Evolutionary conservation across 169 alveolate species (phyloP).

Genomic region (Eimeria tenella): DNA sequence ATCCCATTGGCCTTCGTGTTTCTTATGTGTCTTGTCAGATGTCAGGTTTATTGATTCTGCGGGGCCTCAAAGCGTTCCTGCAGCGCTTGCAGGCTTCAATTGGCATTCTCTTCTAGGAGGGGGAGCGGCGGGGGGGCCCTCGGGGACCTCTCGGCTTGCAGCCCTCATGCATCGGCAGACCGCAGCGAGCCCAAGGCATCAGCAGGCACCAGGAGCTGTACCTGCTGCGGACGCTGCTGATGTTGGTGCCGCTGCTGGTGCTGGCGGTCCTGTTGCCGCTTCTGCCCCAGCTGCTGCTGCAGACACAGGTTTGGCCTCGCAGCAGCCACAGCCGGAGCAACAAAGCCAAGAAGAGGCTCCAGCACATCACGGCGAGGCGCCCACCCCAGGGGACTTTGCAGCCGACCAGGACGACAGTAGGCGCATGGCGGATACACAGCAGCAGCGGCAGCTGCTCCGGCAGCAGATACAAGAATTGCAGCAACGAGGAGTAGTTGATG

Average conservation of each 20-base stretch:
- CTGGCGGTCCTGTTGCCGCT: conserved; percentile 1
- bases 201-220: background rate
- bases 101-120: conserved; percentile 40
- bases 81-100: conserved; percentile 7
- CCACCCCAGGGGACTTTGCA: background rate
- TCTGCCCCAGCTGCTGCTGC: conserved; percentile 24
- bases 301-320: background rate
- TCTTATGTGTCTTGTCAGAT: background rate
- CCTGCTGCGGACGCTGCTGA: conserved; percentile 9
- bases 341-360: background rate
- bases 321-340: background rate
- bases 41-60: conserved; percentile 15
- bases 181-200: conserved; percentile 23
- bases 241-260: background rate
- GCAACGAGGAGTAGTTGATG: conserved; percentile 40
- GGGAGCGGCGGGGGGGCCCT: conserved; percentile 41
- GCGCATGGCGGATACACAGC: background rate
- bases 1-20: background rate
- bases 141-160: background rate
- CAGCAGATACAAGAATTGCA: background rate
- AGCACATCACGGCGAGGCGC: background rate
- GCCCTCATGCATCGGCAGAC: conserved; percentile 28
- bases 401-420: background rate
- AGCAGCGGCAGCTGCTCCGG: conserved; percentile 3
- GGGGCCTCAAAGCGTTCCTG: background rate